Percentiles rank a stretch among this genome's conserved stretches.
Evolutionary conservation across 306 rosid species (phyloP).

Genomic region (Oemleria cerasiformis): DNA sequence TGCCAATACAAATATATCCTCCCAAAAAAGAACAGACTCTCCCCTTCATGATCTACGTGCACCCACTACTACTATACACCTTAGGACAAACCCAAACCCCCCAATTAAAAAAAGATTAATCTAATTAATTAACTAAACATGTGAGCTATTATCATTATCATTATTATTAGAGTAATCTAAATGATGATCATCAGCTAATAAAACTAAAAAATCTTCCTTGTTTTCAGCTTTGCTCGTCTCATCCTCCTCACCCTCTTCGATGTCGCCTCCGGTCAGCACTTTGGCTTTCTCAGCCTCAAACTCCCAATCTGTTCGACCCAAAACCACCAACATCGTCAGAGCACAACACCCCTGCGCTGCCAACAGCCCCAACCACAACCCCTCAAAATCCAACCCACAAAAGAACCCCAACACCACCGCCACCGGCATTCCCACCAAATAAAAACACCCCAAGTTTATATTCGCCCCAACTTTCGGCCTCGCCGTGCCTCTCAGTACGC

Average conservation of each 20-base stretch:
- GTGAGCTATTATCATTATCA: slow-evolving; percentile 23
- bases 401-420: slow-evolving; percentile 59
- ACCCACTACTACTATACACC: slow-evolving; percentile 41
- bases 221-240: slow-evolving; percentile 26
- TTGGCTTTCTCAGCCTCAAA: slow-evolving; percentile 61
- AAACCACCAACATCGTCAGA: slow-evolving; percentile 71
- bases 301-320: slow-evolving; percentile 70
- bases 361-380: slow-evolving; percentile 84
- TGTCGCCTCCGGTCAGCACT: slow-evolving; percentile 49
- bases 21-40: slow-evolving; percentile 7
- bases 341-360: slow-evolving; percentile 90
- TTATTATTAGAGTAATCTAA: slow-evolving; percentile 25
- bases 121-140: slow-evolving; percentile 27
- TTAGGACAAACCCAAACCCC: slow-evolving; percentile 24
- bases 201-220: slow-evolving; percentile 40
- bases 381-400: slow-evolving; percentile 68
- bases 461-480: slow-evolving; percentile 85
- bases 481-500: slow-evolving; percentile 85
- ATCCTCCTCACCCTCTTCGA: slow-evolving; percentile 33
- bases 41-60: slow-evolving; percentile 23
- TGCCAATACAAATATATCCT: not conserved
- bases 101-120: not conserved
- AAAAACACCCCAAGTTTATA: slow-evolving; percentile 79
- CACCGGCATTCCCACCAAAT: slow-evolving; percentile 87
- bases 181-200: not conserved